Base-by-base conservation (phyloP, 2,329 filamentous ascomycete genomes). In the Microcera coccophila region DNA sequence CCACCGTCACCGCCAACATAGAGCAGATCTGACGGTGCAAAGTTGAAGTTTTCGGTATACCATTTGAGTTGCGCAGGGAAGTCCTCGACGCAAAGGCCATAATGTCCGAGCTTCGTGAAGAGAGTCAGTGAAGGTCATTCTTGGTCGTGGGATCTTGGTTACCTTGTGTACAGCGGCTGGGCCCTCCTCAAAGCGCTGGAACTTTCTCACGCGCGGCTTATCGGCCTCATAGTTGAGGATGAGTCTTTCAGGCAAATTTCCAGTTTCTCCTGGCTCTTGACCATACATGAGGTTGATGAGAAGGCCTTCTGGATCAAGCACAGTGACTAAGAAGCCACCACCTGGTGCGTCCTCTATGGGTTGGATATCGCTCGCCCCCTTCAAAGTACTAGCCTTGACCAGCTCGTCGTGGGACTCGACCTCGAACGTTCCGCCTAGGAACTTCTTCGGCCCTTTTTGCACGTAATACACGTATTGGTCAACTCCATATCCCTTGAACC, bases 31-130 rank as follows among this genome's bases (percentile, higher is more conserved):
- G 62, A 59, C 2, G 63, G 63, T 1, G 64, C 61, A 36, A 73
- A 59, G 52, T 71, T 72, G 61, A 72, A 71, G 37, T 63, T 63
- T 2, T 21, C 18, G 0, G 62, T 67, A 50, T 71, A 72, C 47
- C 62, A 73, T 1, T 49, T 49, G 2, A 67, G 16, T 8, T 61
- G 55, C 2, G 48, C 42, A 20, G 66, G 59, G 41, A 67, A 68
- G 11, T 63, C 48, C 0, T 38, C 16, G 4, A 41, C 37, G n/a
- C 24, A 10, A 39, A 36, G 37, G 15, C 45, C 45, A 16, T 39
- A 48, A 36, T 48, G 41, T 11, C 45, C 45, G 2, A 48, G 22
- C 33, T 35, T n/a, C n/a, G n/a, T n/a, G n/a, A n/a, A n/a, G n/a
- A n/a, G n/a, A n/a, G n/a, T n/a, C n/a, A n/a, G n/a, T n/a, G n/a